Conservation (phyloP, 225 moss, liverwort and hornwort genomes). For the Pseudoscleropodium purum region DNA sequence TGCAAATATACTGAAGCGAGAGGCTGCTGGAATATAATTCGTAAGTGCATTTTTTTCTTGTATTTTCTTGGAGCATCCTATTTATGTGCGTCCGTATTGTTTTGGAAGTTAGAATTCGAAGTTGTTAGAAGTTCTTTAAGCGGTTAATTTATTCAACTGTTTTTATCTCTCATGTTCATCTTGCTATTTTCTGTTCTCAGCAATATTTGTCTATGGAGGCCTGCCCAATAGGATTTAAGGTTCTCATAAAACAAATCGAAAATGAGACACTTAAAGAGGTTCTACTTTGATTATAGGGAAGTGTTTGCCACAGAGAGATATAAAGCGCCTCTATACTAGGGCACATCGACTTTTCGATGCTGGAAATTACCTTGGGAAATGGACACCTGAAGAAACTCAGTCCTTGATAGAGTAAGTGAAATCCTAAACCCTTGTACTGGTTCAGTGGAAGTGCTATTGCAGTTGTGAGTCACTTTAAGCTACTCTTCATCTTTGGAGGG, state of each 20-base stretch:
- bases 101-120: not conserved
- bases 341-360: conserved; percentile 29
- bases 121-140: not conserved
- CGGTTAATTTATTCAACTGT: not conserved
- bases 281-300: conserved; percentile 27
- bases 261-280: not conserved
- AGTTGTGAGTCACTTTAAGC: not conserved
- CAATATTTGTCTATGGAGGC: not conserved
- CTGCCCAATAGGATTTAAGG: not conserved
- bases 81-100: not conserved
- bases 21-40: conserved; percentile 34
- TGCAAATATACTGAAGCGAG: not conserved
- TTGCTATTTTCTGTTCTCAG: not conserved
- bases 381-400: conserved; percentile 31
- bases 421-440: not conserved
- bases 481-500: not conserved
- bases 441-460: not conserved
- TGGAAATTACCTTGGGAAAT: conserved; percentile 28
- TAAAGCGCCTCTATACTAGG: conserved; percentile 19
- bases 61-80: not conserved
- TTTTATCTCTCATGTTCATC: not conserved
- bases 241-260: not conserved
- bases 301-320: conserved; percentile 26
- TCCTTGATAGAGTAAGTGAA: conserved; percentile 30
- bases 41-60: conserved; percentile 22